Conservation (phyloP, 495 filamentous ascomycete genomes). For the Podospora pseudoanserina region DNA sequence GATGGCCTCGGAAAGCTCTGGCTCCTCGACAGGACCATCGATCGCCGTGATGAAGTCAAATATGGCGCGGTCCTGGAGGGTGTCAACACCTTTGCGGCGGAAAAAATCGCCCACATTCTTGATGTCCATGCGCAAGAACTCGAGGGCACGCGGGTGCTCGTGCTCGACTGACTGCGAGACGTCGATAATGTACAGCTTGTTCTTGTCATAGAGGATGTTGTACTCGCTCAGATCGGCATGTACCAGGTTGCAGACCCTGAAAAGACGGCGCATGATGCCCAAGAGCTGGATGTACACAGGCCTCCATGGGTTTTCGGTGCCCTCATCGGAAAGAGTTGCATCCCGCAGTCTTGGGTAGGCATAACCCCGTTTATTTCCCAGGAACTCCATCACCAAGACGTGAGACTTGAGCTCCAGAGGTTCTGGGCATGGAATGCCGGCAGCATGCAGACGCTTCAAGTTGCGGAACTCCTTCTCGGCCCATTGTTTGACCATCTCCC, state of each 20-base stretch:
- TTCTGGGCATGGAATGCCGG: constrained; percentile 87
- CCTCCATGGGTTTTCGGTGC: constrained; percentile 73
- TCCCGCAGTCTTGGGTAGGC: constrained; percentile 74
- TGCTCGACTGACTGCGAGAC: constrained; percentile 96
- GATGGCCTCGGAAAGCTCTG: constrained; percentile 40
- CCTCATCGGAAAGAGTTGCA: constrained; percentile 41
- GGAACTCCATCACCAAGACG: constrained; percentile 88
- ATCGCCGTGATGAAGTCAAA: constrained; percentile 74
- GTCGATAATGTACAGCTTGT: constrained; percentile 87
- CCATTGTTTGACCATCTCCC: constrained; percentile 96
- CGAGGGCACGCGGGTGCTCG: constrained; percentile 84
- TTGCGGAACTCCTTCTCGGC: constrained; percentile 98
- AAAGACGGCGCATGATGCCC: constrained; percentile 86
- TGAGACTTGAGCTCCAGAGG: constrained; percentile 82
- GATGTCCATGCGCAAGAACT: constrained; percentile 95
- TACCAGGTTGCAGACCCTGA: constrained; percentile 83
- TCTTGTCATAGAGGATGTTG: constrained; percentile 86
- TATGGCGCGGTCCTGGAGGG: constrained; percentile 63
- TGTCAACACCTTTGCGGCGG: constrained; percentile 73
- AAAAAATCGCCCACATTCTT: constrained; percentile 96
- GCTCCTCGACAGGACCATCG: constrained; percentile 50
- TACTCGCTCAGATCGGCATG: constrained; percentile 97
- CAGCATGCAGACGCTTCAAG: constrained; percentile 71
- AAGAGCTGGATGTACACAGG: constrained; percentile 76
- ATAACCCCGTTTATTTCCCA: constrained; percentile 82